Percentiles rank a stretch among this genome's conserved stretches.
Conservation (phyloP, 1,284 basidiomycete species). For the Microbotryum saponariae region DNA sequence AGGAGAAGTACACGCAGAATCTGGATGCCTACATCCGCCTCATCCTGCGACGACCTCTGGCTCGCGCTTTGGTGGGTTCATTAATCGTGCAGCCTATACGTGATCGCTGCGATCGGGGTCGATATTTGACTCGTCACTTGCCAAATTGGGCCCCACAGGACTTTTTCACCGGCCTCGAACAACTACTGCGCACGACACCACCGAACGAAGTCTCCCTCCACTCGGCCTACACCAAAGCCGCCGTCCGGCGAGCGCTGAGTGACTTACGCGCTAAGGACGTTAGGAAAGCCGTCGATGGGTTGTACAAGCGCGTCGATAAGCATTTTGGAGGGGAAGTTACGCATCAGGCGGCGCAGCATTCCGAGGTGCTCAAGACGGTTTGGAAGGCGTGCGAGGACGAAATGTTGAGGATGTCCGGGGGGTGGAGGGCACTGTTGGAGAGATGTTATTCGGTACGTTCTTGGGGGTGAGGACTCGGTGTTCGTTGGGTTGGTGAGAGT, state of each 20-base stretch:
- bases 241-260: conserved; percentile 75
- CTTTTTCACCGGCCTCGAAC: conserved; percentile 86
- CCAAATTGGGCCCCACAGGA: conserved; percentile 51
- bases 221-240: conserved; percentile 63
- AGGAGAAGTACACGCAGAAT: conserved; percentile 80
- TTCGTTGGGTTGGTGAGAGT: too few species aligned
- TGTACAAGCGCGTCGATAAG: conserved; percentile 89
- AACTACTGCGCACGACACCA: conserved; percentile 69
- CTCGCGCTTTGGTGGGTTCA: conserved; percentile 68
- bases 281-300: conserved; percentile 67
- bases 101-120: background rate
- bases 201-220: conserved; percentile 72
- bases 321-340: conserved; percentile 65
- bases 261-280: conserved; percentile 83
- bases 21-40: conserved; percentile 76
- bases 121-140: too few species aligned
- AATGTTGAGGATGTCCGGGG: conserved; percentile 60
- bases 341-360: conserved; percentile 54
- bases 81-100: too few species aligned
- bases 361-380: conserved; percentile 63
- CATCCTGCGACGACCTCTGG: conserved; percentile 75
- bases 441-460: conserved; percentile 55
- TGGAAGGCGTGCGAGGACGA: conserved; percentile 84
- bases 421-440: conserved; percentile 59
- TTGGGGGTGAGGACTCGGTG: too few species aligned